Base-by-base conservation (phyloP, 192 early-diverging fungal species). In the Coemansia sp. region DNA sequence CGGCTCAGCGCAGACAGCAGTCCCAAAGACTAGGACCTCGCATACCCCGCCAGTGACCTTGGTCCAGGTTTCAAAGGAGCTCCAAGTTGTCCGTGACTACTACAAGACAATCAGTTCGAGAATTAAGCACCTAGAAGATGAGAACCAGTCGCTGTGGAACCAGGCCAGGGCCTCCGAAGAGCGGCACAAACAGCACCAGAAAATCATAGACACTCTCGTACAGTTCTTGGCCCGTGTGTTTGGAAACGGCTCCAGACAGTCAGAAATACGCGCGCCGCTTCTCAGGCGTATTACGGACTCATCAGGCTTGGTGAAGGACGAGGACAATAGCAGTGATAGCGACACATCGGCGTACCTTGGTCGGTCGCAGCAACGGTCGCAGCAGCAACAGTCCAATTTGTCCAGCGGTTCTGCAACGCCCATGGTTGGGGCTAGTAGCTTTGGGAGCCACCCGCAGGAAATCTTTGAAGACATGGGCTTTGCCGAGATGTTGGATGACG, bases 141-240 rank as follows among this genome's bases (percentile, higher is more conserved):
- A 98, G 66, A 95, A 97, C 80, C 90, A 93, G 77, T 81, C 89
- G 52, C 76, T 99, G 27, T 99, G 97, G 97, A 88, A 88, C 61
- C 94, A 98, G 70, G 89, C 92, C 0, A 72, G 90, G 1, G 73
- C 83, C 1, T 85, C 93, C 15, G 87, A 93, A 33, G 91, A 95
- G 52, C 87, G 91, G 22, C 91, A 96, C 78, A 89, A 90, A 46
- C 82, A 90, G 41, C 96, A 98, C 73, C 95, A 98, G 78, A 90
- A 90, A 12, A 95, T 90, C 0, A 97, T 98, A 47, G 92, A 97
- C 82, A 97, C 96, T 74, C 97, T 98, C 62, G 66, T 98, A 65
- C 81, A 90, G 16, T 98, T 98, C 78, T 76, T 98, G 72, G 95
- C 95, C 2, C 89, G 92, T 0, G 89, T 98, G 39, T 96, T 94